phyloP scores from a whole-genome alignment of 805 yeast genomes.

The Phaffomyces thermotolerans region DNA sequence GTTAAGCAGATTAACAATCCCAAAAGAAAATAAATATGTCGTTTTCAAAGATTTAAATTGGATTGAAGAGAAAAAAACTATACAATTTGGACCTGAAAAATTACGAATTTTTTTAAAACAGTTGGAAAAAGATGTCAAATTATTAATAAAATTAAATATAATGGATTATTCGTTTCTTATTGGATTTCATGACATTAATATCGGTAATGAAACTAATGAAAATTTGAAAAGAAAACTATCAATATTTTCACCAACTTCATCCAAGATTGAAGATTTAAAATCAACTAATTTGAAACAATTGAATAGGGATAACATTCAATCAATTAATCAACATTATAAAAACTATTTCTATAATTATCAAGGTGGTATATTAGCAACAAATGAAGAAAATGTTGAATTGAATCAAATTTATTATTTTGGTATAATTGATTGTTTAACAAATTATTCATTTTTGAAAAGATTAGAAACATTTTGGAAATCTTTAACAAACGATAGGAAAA shows the following conservation, averaged over 20 bases:
- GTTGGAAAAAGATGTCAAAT: constrained; percentile 63
- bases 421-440: constrained; percentile 87
- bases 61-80: constrained; percentile 55
- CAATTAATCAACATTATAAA: constrained; percentile 37
- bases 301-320: constrained; percentile 35
- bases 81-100: constrained; percentile 73
- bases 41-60: constrained; percentile 87
- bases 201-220: constrained; percentile 38
- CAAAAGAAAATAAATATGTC: constrained; percentile 25
- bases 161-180: constrained; percentile 93
- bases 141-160: constrained; percentile 68
- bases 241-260: constrained; percentile 23
- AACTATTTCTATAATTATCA: constrained; percentile 66
- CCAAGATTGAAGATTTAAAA: constrained; percentile 25
- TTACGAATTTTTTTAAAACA: constrained; percentile 56
- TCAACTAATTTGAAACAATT: constrained; percentile 41
- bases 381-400: constrained; percentile 46
- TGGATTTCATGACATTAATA: constrained; percentile 75
- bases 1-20: constrained; percentile 61
- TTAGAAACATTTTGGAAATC: constrained; percentile 84
- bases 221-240: constrained; percentile 33
- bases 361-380: constrained; percentile 79
- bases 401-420: constrained; percentile 82
- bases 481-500: constrained; percentile 55
- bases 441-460: constrained; percentile 63